Evolutionary conservation across 2,329 filamentous ascomycete species (phyloP), one percentile per base, ranked within the genome.

Genomic region (Rugonectria rugulosa): DNA sequence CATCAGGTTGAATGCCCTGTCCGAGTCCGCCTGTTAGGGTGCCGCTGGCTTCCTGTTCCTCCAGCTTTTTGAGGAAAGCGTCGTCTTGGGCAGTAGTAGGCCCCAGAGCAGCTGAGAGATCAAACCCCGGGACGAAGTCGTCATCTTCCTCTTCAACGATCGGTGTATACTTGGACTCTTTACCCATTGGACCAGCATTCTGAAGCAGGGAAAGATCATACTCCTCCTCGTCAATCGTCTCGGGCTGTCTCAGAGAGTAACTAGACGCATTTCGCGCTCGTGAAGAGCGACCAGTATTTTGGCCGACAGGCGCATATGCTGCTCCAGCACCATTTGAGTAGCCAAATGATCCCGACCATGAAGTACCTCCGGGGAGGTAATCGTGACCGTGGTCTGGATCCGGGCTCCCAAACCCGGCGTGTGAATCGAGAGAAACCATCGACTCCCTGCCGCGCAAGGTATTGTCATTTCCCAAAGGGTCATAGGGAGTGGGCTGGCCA

Each of bases 11-110:
- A 58, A 83, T 80, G 2, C 85, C 85, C 27, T 73, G 71, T 2
- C 85, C 85, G 10, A 88, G 63, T 0, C 85, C 85, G n/a, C 83
- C 82, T 0, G 83, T 87, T 21, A 88, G 70, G 29, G 73, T 76
- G 2, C 84, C 84, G 7, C 72, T 76, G 2, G 82, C 79, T 64
- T 87, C 85, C 57, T 83, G 77, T 34, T 77, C 73, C 62, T 83
- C 80, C 12, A 82, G 63, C 3, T 72, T 72, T 56, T 69, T 75
- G 34, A 80, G 57, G 44, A 82, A 82, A 5, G 68, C 75, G 6
- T 75, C 69, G 44, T 81, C 78, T 36, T 81, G 77, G 2, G 70
- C 60, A 3, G 73, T 74, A 57, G 75, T 70, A 3, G 81, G 81
- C 0, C 81, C 79, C 6, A 80, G 68, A 5, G 74, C 75, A 29